Base-by-base conservation (phyloP, 805 yeast genomes). In the Isabelozyma heimii region DNA sequence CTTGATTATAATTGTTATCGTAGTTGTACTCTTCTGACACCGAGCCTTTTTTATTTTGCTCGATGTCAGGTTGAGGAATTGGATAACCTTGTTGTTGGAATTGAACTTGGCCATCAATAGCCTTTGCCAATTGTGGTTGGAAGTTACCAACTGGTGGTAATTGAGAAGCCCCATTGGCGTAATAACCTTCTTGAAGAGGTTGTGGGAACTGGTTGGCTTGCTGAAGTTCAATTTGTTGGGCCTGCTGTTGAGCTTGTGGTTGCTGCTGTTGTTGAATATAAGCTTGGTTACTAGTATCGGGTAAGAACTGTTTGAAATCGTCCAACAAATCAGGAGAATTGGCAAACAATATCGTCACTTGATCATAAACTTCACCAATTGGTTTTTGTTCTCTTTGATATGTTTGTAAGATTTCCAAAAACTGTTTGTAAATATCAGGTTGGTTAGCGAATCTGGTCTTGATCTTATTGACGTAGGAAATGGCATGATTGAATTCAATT, bases 331-430 rank as follows among this genome's bases (percentile, higher is more conserved):
- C 99, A 0, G 98, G 98, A 10, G 97, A 96, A 58, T 89, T 89
- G 51, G 89, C 85, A 71, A 94, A 94, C 46, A 94, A 75, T 6
- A 83, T 77, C 1, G 97, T 87, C 2, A 94, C 97, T 64, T 94
- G 97, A 47, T 89, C 87, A 61, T 94, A 94, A 10, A 94, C 99
- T 62, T 94, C 98, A 45, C 89, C 85, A 46, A 94, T 94, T 43
- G 97, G 97, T 62, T 90, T 87, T 63, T 91, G 96, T 62, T 92
- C 99, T 54, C 96, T 83, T 72, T 94, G 99, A 65, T 92, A 94
- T 42, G 97, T 92, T 67, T 94, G 99, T 58, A 94, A 74, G 49
- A 92, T 94, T 66, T 94, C 99, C 68, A 95, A 75, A 58, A 94
- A 94, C 58, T 85, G 91, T 70, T 94, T 94, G 75, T 94, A 94